Conservation (phyloP, 2,329 filamentous ascomycete species). For the Penicillium frequentans region DNA sequence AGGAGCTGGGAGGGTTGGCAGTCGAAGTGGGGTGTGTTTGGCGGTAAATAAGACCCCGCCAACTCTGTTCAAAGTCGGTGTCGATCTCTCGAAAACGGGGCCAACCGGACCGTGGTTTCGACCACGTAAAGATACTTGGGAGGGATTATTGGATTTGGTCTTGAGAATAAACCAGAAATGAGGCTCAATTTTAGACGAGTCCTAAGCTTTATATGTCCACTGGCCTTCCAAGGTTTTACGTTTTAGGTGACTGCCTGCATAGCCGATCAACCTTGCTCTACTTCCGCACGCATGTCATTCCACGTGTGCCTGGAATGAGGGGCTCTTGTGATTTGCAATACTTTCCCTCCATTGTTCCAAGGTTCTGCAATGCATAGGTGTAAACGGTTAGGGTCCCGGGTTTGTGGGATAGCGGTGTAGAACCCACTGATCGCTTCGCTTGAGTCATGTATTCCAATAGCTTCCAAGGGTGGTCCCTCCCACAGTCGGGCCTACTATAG, state of each 20-base stretch:
- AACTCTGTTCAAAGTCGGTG: slow-evolving; percentile 4
- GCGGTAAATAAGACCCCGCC: slow-evolving; percentile 20
- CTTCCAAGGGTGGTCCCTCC: no score
- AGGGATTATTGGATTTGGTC: no score
- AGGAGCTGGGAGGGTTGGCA: slow-evolving; percentile 20
- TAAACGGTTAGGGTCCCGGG: no score
- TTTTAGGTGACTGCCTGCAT: background rate
- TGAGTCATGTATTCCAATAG: background rate
- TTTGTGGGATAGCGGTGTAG: background rate
- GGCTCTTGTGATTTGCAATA: background rate
- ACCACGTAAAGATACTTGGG: no score
- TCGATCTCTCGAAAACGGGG: slow-evolving; percentile 12
- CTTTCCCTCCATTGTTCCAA: background rate
- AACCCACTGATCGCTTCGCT: background rate
- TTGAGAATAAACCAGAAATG: no score
- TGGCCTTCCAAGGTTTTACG: background rate
- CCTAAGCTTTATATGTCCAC: background rate
- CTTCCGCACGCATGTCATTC: background rate
- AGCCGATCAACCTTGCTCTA: background rate
- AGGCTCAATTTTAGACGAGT: background rate
- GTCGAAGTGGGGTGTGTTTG: slow-evolving; percentile 20
- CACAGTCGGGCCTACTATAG: no score
- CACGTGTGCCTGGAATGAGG: background rate
- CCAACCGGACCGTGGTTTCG: background rate
- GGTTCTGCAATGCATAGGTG: background rate